Evolutionary conservation across 148 eudicot species (phyloP), one percentile per base, ranked within the genome.

Genomic region (Salicornia ramosissima): DNA sequence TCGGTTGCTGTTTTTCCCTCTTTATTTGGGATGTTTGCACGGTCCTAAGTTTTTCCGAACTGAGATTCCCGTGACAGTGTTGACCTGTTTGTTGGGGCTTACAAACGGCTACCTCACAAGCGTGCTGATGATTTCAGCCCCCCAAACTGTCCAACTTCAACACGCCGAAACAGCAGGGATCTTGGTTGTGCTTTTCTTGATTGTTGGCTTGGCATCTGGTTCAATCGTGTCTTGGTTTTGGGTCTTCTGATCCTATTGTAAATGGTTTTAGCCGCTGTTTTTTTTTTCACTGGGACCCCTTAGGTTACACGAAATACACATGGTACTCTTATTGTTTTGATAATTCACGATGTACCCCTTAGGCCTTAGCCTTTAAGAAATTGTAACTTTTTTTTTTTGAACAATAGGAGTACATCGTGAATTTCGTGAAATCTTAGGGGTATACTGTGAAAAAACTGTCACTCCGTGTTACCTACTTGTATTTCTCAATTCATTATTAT

Each of bases 211-310:
- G 80, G 89, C 96, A 33, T 71, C 77, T 84, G 99, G 99, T 73
- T 95, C 99, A 1, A 52, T 89, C 21, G 91, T 91, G 22, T 80
- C 93, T 24, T 95, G 97, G 96, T 87, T 95, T 72, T 95, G 99
- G 99, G 90, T 87, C 52, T 72, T 94, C 54, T 94, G 84, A 83
- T 46, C 49, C 26, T 1, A 10, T 43, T 31, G 14, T 31, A 63
- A 40, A 13, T 12, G 12, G 8, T 21, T 36, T 63, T 22, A 63
- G 30, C 65, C 39, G 33, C 16, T n/a, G n/a, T n/a, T n/a, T n/a
- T n/a, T n/a, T n/a, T n/a, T n/a, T n/a, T n/a, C n/a, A n/a, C n/a
- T n/a, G n/a, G n/a, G n/a, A n/a, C n/a, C n/a, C n/a, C n/a, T n/a
- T n/a, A n/a, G n/a, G n/a, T n/a, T n/a, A n/a, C n/a, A n/a, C n/a